Conservation (phyloP, 768 basidiomycete species). For the Trametes maxima region DNA sequence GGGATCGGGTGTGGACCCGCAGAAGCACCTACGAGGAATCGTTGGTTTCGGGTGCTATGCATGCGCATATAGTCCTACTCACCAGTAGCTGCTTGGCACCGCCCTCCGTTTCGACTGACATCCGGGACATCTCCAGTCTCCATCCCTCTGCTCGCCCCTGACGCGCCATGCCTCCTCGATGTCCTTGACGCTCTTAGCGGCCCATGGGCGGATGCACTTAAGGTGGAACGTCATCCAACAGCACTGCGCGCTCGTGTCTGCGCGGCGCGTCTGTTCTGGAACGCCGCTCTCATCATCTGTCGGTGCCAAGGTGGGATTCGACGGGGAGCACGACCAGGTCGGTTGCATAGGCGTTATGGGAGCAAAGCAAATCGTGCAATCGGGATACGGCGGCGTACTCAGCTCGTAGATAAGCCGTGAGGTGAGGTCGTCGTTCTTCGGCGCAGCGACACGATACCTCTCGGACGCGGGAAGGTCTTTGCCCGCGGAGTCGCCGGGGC, state of each 20-base stretch:
- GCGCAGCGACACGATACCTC: constrained; percentile 16
- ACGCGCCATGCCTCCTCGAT: constrained; percentile 71
- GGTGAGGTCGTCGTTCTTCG: constrained; percentile 64
- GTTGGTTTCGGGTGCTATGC: background rate
- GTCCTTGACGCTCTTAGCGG: constrained; percentile 76
- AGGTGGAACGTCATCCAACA: constrained; percentile 94
- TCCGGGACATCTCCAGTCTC: constrained; percentile 93
- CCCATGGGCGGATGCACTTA: constrained; percentile 89
- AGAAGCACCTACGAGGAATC: constrained; percentile 73
- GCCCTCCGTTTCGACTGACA: constrained; percentile 80
- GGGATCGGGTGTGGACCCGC: constrained; percentile 72
- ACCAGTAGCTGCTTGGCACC: constrained; percentile 71
- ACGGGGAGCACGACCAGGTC: constrained; percentile 87
- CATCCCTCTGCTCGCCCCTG: constrained; percentile 65
- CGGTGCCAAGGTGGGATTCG: constrained; percentile 43
- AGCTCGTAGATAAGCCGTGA: constrained; percentile 69
- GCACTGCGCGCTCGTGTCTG: constrained; percentile 47
- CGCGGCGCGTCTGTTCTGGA: constrained; percentile 13
- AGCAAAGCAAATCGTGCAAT: constrained; percentile 85
- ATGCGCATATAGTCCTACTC: background rate
- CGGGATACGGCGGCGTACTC: constrained; percentile 69
- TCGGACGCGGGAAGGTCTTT: constrained; percentile 9
- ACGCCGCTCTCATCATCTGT: constrained; percentile 22
- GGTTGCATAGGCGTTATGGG: constrained; percentile 75
- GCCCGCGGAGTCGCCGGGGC: background rate